Conservation (phyloP, 202 grass and related monocot species). For the Schoenoplectus triqueter region DNA sequence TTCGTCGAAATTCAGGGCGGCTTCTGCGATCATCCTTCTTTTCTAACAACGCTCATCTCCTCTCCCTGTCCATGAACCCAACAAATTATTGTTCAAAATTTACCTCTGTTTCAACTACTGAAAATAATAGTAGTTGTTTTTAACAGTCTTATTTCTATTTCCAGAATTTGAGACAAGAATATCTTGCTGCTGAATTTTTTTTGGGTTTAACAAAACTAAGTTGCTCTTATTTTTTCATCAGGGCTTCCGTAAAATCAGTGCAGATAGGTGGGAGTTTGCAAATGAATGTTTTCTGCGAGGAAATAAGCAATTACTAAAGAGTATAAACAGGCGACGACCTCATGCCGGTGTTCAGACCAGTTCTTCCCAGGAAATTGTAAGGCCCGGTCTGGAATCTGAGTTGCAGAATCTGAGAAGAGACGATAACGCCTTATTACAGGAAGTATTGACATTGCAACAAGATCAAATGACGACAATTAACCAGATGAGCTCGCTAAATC, state of each 20-base stretch:
- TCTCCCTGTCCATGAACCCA: too few species aligned
- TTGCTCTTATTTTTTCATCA: slow-evolving; percentile 40
- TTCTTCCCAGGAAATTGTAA: slow-evolving; percentile 42
- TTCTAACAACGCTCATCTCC: too few species aligned
- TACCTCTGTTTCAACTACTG: neutral
- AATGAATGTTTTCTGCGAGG: slow-evolving; percentile 73
- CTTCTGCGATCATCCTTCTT: too few species aligned
- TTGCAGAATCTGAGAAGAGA: slow-evolving; percentile 64
- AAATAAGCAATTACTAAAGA: slow-evolving; percentile 73
- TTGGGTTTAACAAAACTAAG: neutral
- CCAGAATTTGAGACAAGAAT: neutral
- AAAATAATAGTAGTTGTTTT: neutral
- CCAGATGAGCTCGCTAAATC: slow-evolving; percentile 70
- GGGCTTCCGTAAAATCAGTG: slow-evolving; percentile 88
- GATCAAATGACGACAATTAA: slow-evolving; percentile 66
- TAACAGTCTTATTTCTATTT: neutral
- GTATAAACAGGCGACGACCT: slow-evolving; percentile 74
- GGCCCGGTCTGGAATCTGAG: slow-evolving; percentile 56
- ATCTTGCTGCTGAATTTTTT: neutral
- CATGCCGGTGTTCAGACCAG: slow-evolving; percentile 51
- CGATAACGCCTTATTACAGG: slow-evolving; percentile 56
- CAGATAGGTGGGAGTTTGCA: slow-evolving; percentile 97
- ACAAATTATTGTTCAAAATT: neutral
- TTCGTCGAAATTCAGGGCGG: too few species aligned
- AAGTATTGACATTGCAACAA: slow-evolving; percentile 63